Evolutionary conservation across 139 green algal species (phyloP).

Genomic region (Tetradesmus obliquus): DNA sequence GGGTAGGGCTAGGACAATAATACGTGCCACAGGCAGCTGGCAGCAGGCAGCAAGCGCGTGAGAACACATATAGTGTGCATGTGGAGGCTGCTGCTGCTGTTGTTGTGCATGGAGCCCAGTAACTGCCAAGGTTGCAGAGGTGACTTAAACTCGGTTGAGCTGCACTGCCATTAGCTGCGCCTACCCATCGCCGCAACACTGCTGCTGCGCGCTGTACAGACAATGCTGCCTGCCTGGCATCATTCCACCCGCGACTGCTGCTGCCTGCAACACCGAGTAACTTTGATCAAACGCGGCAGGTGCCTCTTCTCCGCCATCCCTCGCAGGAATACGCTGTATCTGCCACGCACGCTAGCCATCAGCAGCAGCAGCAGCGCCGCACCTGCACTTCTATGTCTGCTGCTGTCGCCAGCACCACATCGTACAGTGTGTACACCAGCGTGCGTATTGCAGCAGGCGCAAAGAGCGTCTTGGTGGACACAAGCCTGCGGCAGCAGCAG

Average conservation of each 20-base stretch:
- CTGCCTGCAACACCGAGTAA: too few species aligned
- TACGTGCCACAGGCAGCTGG: too few species aligned
- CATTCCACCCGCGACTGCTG: too few species aligned
- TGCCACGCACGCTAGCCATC: neutral
- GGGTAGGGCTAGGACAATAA: too few species aligned
- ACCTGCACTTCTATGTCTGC: slow-evolving; percentile 61
- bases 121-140: too few species aligned
- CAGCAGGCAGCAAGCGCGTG: neutral
- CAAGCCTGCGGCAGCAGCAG: slow-evolving; percentile 38
- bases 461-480: slow-evolving; percentile 53
- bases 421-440: slow-evolving; percentile 56
- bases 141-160: too few species aligned
- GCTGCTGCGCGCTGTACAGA: too few species aligned
- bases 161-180: too few species aligned
- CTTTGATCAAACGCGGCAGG: too few species aligned
- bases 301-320: too few species aligned
- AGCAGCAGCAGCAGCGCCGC: neutral
- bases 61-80: neutral
- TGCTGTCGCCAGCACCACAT: slow-evolving; percentile 55
- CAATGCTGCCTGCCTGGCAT: too few species aligned
- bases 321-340: neutral
- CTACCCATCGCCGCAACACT: too few species aligned
- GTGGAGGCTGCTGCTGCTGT: neutral
- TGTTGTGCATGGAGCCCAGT: neutral
- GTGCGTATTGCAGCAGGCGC: slow-evolving; percentile 15